phyloP scores from a whole-genome alignment of 2,329 filamentous ascomycete species.

The Neofusicoccum ribis region DNA sequence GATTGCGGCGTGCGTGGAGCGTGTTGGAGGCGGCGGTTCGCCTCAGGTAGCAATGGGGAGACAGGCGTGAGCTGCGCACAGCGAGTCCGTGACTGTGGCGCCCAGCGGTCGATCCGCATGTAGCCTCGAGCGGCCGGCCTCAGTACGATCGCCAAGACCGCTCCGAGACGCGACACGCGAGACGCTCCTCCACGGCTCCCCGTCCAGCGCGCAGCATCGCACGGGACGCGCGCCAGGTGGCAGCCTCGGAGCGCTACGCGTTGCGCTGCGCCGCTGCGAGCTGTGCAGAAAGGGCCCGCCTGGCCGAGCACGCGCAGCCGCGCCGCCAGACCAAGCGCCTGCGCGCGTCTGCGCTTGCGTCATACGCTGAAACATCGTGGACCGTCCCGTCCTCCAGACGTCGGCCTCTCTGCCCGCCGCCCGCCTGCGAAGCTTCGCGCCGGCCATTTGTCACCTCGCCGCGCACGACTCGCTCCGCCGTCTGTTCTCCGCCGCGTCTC shows the following conservation, averaged over 20 bases:
- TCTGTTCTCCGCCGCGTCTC: neutral
- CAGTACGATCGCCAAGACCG: slow-evolving; percentile 13
- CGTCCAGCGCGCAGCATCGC: neutral
- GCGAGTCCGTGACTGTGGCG: slow-evolving; percentile 14
- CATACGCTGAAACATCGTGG: neutral
- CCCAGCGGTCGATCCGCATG: slow-evolving; percentile 16
- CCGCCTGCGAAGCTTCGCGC: neutral
- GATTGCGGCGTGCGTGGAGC: slow-evolving; percentile 3
- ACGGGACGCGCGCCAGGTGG: slow-evolving; percentile 3
- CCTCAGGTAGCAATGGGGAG: slow-evolving; percentile 13
- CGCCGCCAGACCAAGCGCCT: neutral
- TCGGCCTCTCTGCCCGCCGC: neutral
- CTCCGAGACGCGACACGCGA: neutral
- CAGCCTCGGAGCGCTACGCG: neutral
- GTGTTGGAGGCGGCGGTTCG: slow-evolving; percentile 2
- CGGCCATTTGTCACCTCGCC: neutral
- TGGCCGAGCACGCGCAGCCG: neutral
- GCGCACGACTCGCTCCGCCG: slow-evolving; percentile 11
- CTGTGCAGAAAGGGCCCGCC: neutral
- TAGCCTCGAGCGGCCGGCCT: slow-evolving; percentile 16
- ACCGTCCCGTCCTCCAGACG: neutral
- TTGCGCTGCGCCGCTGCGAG: slow-evolving; percentile 2
- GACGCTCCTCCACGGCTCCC: slow-evolving; percentile 2
- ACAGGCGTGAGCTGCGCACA: slow-evolving; percentile 10
- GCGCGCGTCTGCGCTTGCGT: slow-evolving; percentile 2